These are phyloP conservation scores for Bruguiera sexangula DNA, from an alignment of 345 rosid species.

Conservation along the genomic window DNA sequence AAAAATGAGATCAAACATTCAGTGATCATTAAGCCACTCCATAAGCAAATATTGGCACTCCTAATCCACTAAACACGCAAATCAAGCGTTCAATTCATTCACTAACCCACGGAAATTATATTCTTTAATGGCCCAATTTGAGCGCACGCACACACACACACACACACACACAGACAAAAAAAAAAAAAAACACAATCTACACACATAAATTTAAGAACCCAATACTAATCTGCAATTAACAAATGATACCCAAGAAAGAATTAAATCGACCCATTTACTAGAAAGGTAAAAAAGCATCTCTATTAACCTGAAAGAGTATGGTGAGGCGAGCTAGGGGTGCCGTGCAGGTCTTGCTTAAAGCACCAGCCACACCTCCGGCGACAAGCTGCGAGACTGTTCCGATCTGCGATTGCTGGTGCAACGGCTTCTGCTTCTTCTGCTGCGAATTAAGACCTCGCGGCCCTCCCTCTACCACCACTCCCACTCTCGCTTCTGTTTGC, in stretches of 20 bases:
- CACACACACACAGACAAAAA: too few species aligned
- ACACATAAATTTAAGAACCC: background rate
- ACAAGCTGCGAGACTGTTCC: conserved; percentile 27
- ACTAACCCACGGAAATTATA: too few species aligned
- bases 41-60: too few species aligned
- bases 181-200: background rate
- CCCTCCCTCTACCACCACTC: conserved; percentile 58
- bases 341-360: conserved; percentile 32
- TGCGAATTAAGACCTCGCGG: conserved; percentile 21
- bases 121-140: too few species aligned
- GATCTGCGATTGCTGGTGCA: conserved; percentile 25
- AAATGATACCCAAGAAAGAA: background rate
- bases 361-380: conserved; percentile 35
- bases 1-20: background rate
- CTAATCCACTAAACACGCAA: too few species aligned
- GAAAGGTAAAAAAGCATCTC: background rate
- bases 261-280: background rate
- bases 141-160: too few species aligned
- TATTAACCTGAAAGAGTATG: conserved; percentile 29
- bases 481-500: conserved; percentile 86
- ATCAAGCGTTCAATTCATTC: too few species aligned
- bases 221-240: background rate
- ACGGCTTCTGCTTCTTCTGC: conserved; percentile 10
- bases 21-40: background rate
- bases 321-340: conserved; percentile 39